Evolutionary conservation across 345 rosid genomes (phyloP), one percentile per base, ranked within the genome.

Genomic region (Hibiscus trionum): DNA sequence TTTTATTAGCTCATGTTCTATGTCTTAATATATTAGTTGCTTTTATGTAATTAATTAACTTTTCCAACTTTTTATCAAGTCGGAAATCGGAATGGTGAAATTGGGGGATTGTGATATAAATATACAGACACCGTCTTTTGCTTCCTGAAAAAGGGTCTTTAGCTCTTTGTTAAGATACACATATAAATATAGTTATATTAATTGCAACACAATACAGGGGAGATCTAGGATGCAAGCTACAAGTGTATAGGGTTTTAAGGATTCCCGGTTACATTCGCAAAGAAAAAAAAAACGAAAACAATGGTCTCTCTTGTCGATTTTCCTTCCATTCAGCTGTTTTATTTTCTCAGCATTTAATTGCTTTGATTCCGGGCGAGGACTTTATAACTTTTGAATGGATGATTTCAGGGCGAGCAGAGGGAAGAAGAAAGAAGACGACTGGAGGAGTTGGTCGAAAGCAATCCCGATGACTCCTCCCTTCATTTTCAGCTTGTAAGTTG

Each of bases 391-490:
- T 47, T 24, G 24, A 50, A 53, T 17, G 27, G 72, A 33, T 33
- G 56, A 26, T 72, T 46, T 58, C 33, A 58, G 42, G 42, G 42
- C 42, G 42, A 37, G 42, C 42, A 1, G 42, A 37, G 42, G 58
- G 84, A 77, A 46, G 81, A 73, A 14, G 46, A 35, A 31, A 76
- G 47, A 14, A 74, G 71, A 78, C 79, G 81, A 14, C 72, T 85
- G 80, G 84, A 82, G 84, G 87, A 82, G 59, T 81, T 83, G 2
- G 81, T 87, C 15, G 91, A 87, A 50, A 83, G 86, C 59, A 85
- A 82, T 59, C 97, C 98, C 15, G 83, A 88, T 42, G 95, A 94
- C 67, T 79, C 90, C 21, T 78, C 81, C 50, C 86, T 85, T 31
- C 97, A 81, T 6, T 86, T 87, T 70, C 75, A 85, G 29, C 86